Percentiles rank a stretch among this genome's conserved stretches.
Evolutionary conservation across 1,139 yeast species (phyloP).

Genomic region (Protomyces lactucae-debilis): DNA sequence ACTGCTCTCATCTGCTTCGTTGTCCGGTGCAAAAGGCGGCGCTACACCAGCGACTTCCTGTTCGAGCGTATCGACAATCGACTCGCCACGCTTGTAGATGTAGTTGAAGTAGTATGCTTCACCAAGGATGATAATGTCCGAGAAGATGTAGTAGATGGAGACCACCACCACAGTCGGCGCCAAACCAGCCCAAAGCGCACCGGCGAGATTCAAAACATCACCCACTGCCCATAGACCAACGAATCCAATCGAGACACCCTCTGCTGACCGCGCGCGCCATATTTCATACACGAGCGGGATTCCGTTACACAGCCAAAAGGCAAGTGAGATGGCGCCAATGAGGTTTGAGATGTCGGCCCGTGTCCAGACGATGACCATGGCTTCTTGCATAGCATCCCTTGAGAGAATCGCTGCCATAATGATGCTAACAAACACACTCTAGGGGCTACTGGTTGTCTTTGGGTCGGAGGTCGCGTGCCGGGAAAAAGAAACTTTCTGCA

Average conservation of each 20-base stretch:
- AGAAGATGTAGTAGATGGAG: constrained; percentile 86
- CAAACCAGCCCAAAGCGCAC: constrained; percentile 66
- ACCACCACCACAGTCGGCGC: constrained; percentile 66
- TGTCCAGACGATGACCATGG: not conserved
- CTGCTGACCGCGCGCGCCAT: constrained; percentile 44
- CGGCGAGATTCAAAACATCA: constrained; percentile 62
- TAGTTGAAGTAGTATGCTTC: constrained; percentile 53
- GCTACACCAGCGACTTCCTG: not conserved
- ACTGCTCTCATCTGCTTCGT: not conserved
- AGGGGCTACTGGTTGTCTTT: too few species aligned
- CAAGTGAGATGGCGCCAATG: constrained; percentile 22
- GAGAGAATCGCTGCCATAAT: too few species aligned
- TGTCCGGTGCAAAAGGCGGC: not conserved
- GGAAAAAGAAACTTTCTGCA: not conserved
- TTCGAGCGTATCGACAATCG: not conserved
- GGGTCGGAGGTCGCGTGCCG: too few species aligned
- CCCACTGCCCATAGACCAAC: constrained; percentile 69
- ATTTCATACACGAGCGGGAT: constrained; percentile 23
- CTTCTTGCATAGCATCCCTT: too few species aligned
- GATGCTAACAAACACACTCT: too few species aligned
- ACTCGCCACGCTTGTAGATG: not conserved
- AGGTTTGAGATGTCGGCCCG: constrained; percentile 15
- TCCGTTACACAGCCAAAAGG: constrained; percentile 26
- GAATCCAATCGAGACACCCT: constrained; percentile 70
- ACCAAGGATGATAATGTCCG: constrained; percentile 62